Conservation (phyloP, 257 asterid species). For the Pogostemon cablin region DNA sequence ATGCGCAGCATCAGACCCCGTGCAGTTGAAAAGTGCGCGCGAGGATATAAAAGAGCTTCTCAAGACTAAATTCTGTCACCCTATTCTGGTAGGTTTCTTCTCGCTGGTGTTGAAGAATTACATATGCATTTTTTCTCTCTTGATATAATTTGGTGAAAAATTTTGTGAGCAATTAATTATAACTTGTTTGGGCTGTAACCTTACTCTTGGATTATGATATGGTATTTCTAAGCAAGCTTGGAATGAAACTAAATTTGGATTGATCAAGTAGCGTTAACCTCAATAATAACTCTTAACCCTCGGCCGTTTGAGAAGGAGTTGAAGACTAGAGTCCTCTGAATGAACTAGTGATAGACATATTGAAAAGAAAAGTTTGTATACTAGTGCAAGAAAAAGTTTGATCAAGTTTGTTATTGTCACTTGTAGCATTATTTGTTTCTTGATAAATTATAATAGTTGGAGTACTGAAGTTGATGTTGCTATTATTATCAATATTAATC, state of each 20-base stretch:
- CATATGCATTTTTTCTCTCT: not conserved
- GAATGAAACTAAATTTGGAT: constrained; percentile 5
- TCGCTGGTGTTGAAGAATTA: not conserved
- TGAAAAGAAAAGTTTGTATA: not conserved
- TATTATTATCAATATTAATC: not conserved
- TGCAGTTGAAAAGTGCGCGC: constrained; percentile 84
- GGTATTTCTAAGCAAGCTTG: constrained; percentile 24
- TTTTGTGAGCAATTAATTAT: constrained; percentile 2
- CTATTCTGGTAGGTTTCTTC: constrained; percentile 62
- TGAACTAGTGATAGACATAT: constrained; percentile 11
- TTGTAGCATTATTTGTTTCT: not conserved
- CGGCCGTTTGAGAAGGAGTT: not conserved
- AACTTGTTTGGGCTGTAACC: not conserved
- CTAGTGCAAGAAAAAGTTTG: not conserved
- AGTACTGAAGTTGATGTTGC: not conserved
- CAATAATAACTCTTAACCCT: not conserved
- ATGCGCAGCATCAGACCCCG: constrained; percentile 74
- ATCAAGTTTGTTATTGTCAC: not conserved
- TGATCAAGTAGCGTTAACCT: constrained; percentile 15
- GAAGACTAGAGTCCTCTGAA: not conserved
- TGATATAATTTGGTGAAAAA: not conserved
- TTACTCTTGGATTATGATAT: not conserved
- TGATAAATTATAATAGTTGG: not conserved
- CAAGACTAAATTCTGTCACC: constrained; percentile 68
- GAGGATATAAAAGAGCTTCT: constrained; percentile 84